These are phyloP conservation scores for Mycocalia duriaeana DNA, from an alignment of 1,284 basidiomycete genomes.

Conservation along the genomic window DNA sequence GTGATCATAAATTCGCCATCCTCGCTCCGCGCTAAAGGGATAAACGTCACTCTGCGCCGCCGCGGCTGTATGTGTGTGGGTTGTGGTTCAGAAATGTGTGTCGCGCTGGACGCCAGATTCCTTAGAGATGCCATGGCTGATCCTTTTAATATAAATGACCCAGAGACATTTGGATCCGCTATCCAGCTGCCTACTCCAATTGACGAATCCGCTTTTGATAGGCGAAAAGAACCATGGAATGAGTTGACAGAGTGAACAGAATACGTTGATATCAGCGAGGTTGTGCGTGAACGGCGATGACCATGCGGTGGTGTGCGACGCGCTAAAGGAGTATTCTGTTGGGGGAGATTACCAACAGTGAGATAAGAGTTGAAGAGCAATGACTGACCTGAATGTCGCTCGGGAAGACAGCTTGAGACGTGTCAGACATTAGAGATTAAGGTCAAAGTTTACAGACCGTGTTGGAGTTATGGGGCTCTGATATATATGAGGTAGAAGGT, in stretches of 20 bases:
- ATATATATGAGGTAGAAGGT: no score
- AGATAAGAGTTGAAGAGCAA: no score
- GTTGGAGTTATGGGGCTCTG: no score
- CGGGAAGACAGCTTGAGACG: no score
- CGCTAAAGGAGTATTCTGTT: no score
- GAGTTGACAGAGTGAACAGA: constrained; percentile 24
- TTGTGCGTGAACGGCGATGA: constrained; percentile 16
- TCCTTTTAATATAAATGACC: constrained; percentile 43
- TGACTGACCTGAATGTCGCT: no score
- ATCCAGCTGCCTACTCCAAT: constrained; percentile 22
- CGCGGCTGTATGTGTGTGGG: constrained; percentile 12
- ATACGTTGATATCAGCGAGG: constrained; percentile 21
- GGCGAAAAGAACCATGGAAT: constrained; percentile 18
- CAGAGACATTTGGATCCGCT: constrained; percentile 33
- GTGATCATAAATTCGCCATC: constrained; percentile 14
- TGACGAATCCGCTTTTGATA: constrained; percentile 24
- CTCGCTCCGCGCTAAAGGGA: constrained; percentile 2
- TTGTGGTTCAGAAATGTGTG: no score
- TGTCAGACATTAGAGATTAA: no score
- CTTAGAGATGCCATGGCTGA: constrained; percentile 29
- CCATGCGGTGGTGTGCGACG: no score
- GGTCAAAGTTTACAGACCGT: no score
- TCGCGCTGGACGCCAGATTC: constrained; percentile 15
- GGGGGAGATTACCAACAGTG: no score
- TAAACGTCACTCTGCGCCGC: constrained; percentile 17